Evolutionary conservation across 2,329 filamentous ascomycete genomes (phyloP), one percentile per base, ranked within the genome.

Genomic region (Dactylellina parvicollis): DNA sequence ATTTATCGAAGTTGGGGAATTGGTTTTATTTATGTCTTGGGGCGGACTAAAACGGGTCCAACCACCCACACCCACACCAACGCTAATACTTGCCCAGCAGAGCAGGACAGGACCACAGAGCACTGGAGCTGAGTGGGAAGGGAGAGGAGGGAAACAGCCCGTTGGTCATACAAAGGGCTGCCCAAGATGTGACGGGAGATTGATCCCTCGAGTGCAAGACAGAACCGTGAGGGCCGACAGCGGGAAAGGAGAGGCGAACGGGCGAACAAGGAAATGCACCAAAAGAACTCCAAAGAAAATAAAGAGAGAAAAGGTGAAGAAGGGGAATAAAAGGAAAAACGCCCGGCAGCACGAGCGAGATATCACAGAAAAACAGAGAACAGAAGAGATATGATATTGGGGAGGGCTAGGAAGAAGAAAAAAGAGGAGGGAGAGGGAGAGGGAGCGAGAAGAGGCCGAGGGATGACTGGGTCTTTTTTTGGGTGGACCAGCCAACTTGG

Each of bases 21-120:
- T 62, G 65, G 64, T 70, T 62, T 70, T 61, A 70, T 70, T 70
- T 70, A 70, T 70, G 65, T 70, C 56, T 62, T 70, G 65, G 46
- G 65, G 65, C 65, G 56, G 65, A 70, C 65, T 56, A 55, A 70
- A 70, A 70, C 65, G 65, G 65, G 56, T 62, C 65, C 65, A 70
- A 70, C 65, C 65, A 56, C 65, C 65, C 65, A 69, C 62, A 67
- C 62, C 40, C 64, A 70, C 56, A 70, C 65, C 49, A 70, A 70
- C 65, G 65, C 65, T 70, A 70, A 55, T 61, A 70, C 65, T 49
- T 70, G 65, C 65, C 65, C 61, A 61, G 50, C 55, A 28, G 24
- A 47, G 60, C 47, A 56, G 47, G 60, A 55, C 47, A 49, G 64
- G 59, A 59, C 64, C 65, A 67, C 64, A 70, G 65, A 70, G 65